Conservation (phyloP, 2,329 filamentous ascomycete species). For the Akanthomyces muscarius region DNA sequence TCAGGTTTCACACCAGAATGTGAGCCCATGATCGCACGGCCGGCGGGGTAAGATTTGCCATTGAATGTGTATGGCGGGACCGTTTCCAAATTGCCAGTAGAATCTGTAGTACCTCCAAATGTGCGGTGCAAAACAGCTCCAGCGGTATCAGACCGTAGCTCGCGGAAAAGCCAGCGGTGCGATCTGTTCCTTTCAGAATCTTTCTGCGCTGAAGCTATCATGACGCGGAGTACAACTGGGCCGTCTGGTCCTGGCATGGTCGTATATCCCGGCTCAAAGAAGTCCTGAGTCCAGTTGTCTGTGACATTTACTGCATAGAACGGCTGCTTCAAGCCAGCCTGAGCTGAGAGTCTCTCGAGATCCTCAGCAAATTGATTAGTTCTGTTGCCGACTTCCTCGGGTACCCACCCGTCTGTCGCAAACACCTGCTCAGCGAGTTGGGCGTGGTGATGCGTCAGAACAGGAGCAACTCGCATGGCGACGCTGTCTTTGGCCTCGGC, state of each 20-base stretch:
- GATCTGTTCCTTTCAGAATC: background rate
- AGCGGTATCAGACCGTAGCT: slow-evolving; percentile 6
- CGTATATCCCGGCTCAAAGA: slow-evolving; percentile 11
- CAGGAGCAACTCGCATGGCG: slow-evolving; percentile 31
- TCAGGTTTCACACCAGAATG: slow-evolving; percentile 15
- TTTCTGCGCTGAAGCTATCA: slow-evolving; percentile 3
- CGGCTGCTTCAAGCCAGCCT: background rate
- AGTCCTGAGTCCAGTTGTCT: slow-evolving; percentile 9
- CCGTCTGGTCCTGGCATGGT: slow-evolving; percentile 9
- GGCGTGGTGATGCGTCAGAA: slow-evolving; percentile 35
- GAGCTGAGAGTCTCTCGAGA: background rate
- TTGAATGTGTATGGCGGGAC: background rate
- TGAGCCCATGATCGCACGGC: background rate
- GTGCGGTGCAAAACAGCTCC: slow-evolving; percentile 1
- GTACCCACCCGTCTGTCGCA: background rate
- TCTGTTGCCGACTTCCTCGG: background rate
- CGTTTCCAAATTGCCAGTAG: slow-evolving; percentile 10
- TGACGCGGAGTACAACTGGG: slow-evolving; percentile 5
- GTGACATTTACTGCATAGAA: background rate
- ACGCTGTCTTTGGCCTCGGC: slow-evolving; percentile 25
- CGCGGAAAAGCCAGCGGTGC: background rate
- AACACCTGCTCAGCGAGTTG: slow-evolving; percentile 29
- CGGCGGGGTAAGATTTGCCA: slow-evolving; percentile 6
- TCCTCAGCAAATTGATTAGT: background rate
- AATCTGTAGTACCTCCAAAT: background rate